Conservation (phyloP, 78 protist genomes). For the Guillardia theta region DNA sequence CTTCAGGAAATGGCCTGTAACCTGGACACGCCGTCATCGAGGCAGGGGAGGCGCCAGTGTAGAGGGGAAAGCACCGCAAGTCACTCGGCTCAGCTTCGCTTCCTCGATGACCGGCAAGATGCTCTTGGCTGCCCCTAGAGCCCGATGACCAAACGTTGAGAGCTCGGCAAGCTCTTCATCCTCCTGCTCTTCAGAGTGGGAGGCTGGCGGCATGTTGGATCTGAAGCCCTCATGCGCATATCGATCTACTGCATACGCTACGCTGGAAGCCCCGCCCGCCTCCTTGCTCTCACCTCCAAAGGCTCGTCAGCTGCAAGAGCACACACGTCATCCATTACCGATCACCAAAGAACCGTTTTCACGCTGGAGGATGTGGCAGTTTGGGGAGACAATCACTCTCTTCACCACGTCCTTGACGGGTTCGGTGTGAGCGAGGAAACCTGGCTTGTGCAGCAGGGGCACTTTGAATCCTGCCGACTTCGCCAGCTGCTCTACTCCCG, state of each 20-base stretch:
- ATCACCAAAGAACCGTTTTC: not conserved
- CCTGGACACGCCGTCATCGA: not conserved
- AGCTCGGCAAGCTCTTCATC: too few species aligned
- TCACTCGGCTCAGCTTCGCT: not conserved
- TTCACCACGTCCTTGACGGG: not conserved
- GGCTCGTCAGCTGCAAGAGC: too few species aligned
- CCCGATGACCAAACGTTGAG: not conserved
- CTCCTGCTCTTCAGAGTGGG: not conserved
- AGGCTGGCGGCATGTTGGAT: not conserved
- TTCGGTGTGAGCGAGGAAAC: not conserved
- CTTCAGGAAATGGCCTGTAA: not conserved
- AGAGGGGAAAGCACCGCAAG: not conserved
- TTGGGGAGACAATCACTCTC: not conserved
- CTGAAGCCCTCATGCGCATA: not conserved
- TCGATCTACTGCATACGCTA: not conserved
- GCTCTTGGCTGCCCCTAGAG: not conserved
- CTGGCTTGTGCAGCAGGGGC: not conserved
- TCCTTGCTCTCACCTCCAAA: not conserved
- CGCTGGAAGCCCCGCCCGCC: conserved; percentile 35
- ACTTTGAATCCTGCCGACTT: not conserved
- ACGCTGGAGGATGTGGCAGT: not conserved
- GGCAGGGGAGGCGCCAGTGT: not conserved
- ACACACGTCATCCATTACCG: too few species aligned
- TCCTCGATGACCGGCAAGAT: not conserved
- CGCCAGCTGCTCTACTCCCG: not conserved